These are phyloP conservation scores for Acanthochlamys bracteata DNA, from an alignment of 106 monocot species.

Conservation along the genomic window DNA sequence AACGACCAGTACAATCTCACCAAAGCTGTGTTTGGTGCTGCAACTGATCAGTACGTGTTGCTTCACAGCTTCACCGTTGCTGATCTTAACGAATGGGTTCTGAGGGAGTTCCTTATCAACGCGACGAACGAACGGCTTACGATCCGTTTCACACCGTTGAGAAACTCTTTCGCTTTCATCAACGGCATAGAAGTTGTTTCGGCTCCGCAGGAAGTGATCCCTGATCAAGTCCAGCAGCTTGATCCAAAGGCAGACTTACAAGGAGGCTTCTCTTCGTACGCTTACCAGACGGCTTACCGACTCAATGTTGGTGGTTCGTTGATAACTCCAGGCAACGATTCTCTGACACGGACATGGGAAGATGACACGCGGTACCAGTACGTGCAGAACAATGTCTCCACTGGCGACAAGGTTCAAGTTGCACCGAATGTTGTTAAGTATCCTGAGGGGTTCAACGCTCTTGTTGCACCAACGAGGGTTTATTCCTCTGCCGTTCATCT, in stretches of 20 bases:
- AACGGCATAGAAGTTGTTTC: slow-evolving; percentile 85
- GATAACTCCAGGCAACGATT: slow-evolving; percentile 59
- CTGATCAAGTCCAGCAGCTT: slow-evolving; percentile 32
- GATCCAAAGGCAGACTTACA: slow-evolving; percentile 21
- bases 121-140: slow-evolving; percentile 39
- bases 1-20: slow-evolving; percentile 38
- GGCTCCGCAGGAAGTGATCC: slow-evolving; percentile 46
- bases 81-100: slow-evolving; percentile 19
- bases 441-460: slow-evolving; percentile 5
- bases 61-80: slow-evolving; percentile 59
- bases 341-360: slow-evolving; percentile 49
- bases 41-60: slow-evolving; percentile 58
- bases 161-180: slow-evolving; percentile 63
- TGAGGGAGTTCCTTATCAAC: slow-evolving; percentile 77
- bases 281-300: slow-evolving; percentile 54
- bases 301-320: slow-evolving; percentile 66
- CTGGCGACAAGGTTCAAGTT: slow-evolving; percentile 21
- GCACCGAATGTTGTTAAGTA: slow-evolving; percentile 4
- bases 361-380: slow-evolving; percentile 20
- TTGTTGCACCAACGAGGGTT: slow-evolving; percentile 26
- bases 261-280: slow-evolving; percentile 35
- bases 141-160: slow-evolving; percentile 46
- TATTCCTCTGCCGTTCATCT: slow-evolving; percentile 28
- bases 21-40: slow-evolving; percentile 55
- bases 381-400: slow-evolving; percentile 23